Evolutionary conservation across 164 flowering plant genomes (phyloP).

Genomic region (Vitis riparia): DNA sequence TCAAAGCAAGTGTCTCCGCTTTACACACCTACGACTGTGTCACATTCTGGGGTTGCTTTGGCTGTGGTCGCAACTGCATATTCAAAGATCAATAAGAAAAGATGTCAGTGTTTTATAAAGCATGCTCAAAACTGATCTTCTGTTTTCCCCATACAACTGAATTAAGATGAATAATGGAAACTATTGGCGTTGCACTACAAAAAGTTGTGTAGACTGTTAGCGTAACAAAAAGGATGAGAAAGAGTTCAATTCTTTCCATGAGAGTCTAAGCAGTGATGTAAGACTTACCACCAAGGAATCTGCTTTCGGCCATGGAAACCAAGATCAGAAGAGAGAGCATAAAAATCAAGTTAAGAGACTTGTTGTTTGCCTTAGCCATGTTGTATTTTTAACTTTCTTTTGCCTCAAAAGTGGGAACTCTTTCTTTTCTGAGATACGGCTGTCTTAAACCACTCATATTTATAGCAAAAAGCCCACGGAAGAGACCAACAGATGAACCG

Average conservation of each 20-base stretch:
- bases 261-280: neutral
- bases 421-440: too few relatives aligned
- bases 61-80: neutral
- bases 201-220: too few relatives aligned
- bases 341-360: constrained; percentile 10
- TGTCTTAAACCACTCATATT: too few relatives aligned
- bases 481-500: too few relatives aligned
- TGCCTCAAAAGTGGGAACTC: neutral
- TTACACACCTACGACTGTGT: constrained; percentile 22
- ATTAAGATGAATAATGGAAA: too few relatives aligned
- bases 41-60: constrained; percentile 7
- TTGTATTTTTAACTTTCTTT: neutral
- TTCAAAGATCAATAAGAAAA: too few relatives aligned
- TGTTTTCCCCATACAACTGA: too few relatives aligned
- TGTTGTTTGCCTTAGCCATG: constrained; percentile 8
- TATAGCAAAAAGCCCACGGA: too few relatives aligned
- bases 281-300: constrained; percentile 10
- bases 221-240: too few relatives aligned
- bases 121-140: too few relatives aligned
- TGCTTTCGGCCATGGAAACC: constrained; percentile 21
- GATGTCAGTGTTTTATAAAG: neutral
- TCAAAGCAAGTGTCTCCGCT: constrained; percentile 38
- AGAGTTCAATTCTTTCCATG: too few relatives aligned
- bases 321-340: constrained; percentile 23
- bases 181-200: too few relatives aligned